Evolutionary conservation across 768 basidiomycete genomes (phyloP), one percentile per base, ranked within the genome.

Genomic region (Neoboletus brunneissimus): DNA sequence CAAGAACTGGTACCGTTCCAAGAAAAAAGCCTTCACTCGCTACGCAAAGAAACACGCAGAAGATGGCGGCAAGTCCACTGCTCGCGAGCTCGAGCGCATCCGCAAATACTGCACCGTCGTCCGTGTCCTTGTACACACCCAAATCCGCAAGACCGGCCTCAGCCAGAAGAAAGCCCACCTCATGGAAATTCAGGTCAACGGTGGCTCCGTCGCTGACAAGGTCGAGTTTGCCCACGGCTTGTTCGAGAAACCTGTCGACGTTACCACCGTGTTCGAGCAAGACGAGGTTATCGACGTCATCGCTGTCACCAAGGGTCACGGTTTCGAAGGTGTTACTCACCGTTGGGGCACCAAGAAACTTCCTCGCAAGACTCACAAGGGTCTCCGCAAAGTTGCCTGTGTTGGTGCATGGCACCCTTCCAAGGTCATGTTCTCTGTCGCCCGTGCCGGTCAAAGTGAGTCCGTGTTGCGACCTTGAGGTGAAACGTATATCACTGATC

Each of bases 341-440:
- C 87, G 97, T 76, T 99, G 97, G 97, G 97, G 97, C 63, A 95
- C 93, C 73, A 98, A 94, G 86, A 95, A 96, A 80, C 85, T 98
- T 54, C 95, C 95, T 56, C 84, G 95, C 67, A 98, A 98, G 83
- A 98, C 97, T 53, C 97, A 99, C 85, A 95, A 97, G 77, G 97
- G 97, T 91, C 91, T 98, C 70, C 91, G 96, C 75, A 98, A 99
- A 82, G 97, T 99, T 61, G 96, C 96, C 72, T 96, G 94, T 83
- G 94, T 95, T 65, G 94, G 94, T 77, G 94, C 94, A 72, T 96
- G 93, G 93, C 94, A 96, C 83, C 94, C 94, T 73, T 89, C 88
- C 68, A 97, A 96, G 79, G 97, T 99, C 85, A 98, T 98, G 96
- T 98, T 94, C 87, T 95, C 94, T n/a, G 97, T 99, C 67, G 97